Evolutionary conservation across 2,329 filamentous ascomycete species (phyloP), one percentile per base, ranked within the genome.

Genomic region (Nemania diffusa): DNA sequence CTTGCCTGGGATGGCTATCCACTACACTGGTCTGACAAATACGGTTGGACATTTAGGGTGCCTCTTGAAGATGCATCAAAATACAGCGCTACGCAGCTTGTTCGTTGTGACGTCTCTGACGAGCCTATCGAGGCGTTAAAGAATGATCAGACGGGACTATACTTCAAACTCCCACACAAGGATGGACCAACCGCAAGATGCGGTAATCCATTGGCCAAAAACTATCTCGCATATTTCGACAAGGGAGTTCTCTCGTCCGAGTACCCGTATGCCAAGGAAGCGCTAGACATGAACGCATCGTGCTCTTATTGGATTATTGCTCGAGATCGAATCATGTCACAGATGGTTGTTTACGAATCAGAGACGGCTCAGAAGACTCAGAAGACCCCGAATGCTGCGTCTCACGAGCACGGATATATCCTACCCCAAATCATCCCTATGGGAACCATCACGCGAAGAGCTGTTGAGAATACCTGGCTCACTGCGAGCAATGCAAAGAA

Each of bases 281-380:
- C 97, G 0, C 83, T 99, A 50, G 92, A 98, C 73, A 99, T 99
- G 96, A 99, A 99, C 74, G 94, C 96, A 0, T 97, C 94, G 0
- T 99, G 97, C 78, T 98, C 95, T 0, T 99, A 99, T 80, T 99
- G 97, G 96, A 98, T 99, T 73, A 97, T 93, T 75, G 94, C 96
- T 17, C 88, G 96, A 69, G 93, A 97, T 76, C 86, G 96, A 57
- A 99, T 99, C 79, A 95, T 84, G 85, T 92, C 91, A n/a, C 96
- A 99, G 76, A 92, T 98, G 85, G 94, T 97, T 1, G 92, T 99
- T 0, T 97, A 97, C 77, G 85, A 94, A 66, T 84, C 90, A 37
- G 90, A 97, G 69, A 67, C 83, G 20, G 70, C 62, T 13, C 61
- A 37, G 69, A 67, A 83, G 20, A 70, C 62, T 13, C 61, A 37